These are phyloP conservation scores for Xanthoconium purpureum DNA, from an alignment of 768 basidiomycete species.

Conservation along the genomic window DNA sequence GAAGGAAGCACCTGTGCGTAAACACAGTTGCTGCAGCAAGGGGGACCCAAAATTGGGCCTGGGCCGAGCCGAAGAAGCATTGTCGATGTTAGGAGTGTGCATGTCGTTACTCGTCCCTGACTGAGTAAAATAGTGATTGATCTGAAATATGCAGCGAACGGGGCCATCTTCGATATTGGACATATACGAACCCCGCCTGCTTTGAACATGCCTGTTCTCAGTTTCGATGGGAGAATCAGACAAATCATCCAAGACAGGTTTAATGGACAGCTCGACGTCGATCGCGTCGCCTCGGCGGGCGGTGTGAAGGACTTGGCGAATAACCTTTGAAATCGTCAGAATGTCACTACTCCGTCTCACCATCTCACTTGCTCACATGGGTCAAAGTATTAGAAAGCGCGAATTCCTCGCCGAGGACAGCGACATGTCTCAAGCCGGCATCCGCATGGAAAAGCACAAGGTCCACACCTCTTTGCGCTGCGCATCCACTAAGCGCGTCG, in stretches of 20 bases:
- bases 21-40: constrained; percentile 59
- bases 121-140: constrained; percentile 46
- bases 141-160: constrained; percentile 57
- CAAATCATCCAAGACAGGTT: constrained; percentile 26
- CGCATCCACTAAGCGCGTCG: constrained; percentile 80
- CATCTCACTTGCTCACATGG: constrained; percentile 59
- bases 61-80: constrained; percentile 25
- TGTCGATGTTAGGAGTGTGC: constrained; percentile 6
- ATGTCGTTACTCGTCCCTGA: constrained; percentile 16
- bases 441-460: constrained; percentile 89
- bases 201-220: constrained; percentile 22
- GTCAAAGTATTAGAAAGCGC: constrained; percentile 77
- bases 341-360: neutral
- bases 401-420: constrained; percentile 81
- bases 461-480: constrained; percentile 83
- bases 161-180: constrained; percentile 33
- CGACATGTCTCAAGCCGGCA: constrained; percentile 81
- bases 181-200: constrained; percentile 26
- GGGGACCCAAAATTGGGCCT: constrained; percentile 46
- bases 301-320: constrained; percentile 76
- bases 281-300: constrained; percentile 76
- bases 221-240: constrained; percentile 25
- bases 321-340: constrained; percentile 49
- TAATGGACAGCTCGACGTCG: constrained; percentile 75
- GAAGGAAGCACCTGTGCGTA: constrained; percentile 51